phyloP scores from a whole-genome alignment of 2,329 filamentous ascomycete species.

The Paecilomyces sp. region DNA sequence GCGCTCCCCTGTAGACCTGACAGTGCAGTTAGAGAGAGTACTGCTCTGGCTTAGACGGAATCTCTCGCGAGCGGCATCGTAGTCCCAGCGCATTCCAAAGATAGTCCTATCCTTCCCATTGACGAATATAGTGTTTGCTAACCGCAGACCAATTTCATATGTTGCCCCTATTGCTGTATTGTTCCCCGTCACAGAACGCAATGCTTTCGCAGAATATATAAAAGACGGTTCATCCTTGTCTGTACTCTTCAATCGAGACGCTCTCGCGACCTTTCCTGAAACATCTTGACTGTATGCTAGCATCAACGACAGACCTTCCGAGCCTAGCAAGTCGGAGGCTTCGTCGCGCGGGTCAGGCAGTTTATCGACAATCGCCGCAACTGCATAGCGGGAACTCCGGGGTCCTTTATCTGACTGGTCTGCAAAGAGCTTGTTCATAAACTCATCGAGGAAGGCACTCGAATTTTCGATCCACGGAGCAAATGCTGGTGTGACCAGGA shows the following conservation, averaged over 20 bases:
- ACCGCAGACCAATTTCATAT: slow-evolving; percentile 31
- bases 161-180: slow-evolving; percentile 2
- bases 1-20: slow-evolving; percentile 12
- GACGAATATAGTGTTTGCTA: slow-evolving; percentile 35
- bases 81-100: slow-evolving; percentile 27
- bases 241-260: slow-evolving; percentile 20
- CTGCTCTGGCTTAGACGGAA: slow-evolving; percentile 18
- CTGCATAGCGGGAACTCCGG: slow-evolving; percentile 15
- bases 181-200: neutral
- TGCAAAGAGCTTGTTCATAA: slow-evolving; percentile 18
- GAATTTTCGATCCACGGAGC: slow-evolving; percentile 29
- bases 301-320: slow-evolving; percentile 29
- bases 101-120: slow-evolving; percentile 36
- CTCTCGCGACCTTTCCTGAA: slow-evolving; percentile 20
- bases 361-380: slow-evolving; percentile 31
- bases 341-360: slow-evolving; percentile 15
- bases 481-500: slow-evolving; percentile 31
- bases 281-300: slow-evolving; percentile 17
- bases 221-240: slow-evolving; percentile 25
- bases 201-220: slow-evolving; percentile 17
- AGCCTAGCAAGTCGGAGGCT: slow-evolving; percentile 8
- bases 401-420: slow-evolving; percentile 8
- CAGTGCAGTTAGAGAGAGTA: slow-evolving; percentile 24
- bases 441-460: slow-evolving; percentile 21
- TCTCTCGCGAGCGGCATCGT: slow-evolving; percentile 12